phyloP scores from a whole-genome alignment of 2,329 filamentous ascomycete genomes.

The Helotiales sp. region DNA sequence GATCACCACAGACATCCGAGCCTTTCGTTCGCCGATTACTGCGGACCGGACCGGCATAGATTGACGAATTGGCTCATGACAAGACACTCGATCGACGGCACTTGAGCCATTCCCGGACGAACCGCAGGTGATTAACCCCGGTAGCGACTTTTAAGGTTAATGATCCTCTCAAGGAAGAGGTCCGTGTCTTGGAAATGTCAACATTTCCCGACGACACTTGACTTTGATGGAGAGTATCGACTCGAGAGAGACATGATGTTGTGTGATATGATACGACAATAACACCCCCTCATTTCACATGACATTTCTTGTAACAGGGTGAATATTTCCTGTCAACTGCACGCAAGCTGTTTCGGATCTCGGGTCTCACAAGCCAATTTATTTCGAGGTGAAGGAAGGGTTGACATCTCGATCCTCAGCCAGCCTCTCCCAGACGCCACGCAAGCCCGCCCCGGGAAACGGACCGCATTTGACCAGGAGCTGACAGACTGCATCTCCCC shows the following conservation, averaged over 20 bases:
- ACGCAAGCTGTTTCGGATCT: neutral
- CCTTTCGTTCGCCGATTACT: neutral
- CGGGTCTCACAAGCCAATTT: neutral
- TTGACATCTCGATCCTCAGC: neutral
- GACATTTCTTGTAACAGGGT: neutral
- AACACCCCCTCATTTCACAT: neutral
- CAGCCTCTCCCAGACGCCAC: neutral
- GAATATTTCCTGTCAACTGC: neutral
- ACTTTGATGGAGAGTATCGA: neutral
- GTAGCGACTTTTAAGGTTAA: slow-evolving; percentile 2
- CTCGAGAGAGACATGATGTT: neutral
- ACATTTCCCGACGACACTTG: neutral
- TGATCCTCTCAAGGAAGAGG: neutral
- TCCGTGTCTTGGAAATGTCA: neutral
- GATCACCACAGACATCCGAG: neutral
- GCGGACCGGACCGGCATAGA: slow-evolving; percentile 1
- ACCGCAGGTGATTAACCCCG: neutral
- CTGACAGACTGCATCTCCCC: neutral
- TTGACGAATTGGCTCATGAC: neutral
- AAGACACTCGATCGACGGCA: neutral
- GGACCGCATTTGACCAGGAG: neutral
- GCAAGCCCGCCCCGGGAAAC: neutral
- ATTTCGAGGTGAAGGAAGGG: neutral
- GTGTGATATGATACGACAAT: neutral
- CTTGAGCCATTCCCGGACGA: neutral